phyloP scores from a whole-genome alignment of 345 rosid genomes.

The Rhodamnia argentea region DNA sequence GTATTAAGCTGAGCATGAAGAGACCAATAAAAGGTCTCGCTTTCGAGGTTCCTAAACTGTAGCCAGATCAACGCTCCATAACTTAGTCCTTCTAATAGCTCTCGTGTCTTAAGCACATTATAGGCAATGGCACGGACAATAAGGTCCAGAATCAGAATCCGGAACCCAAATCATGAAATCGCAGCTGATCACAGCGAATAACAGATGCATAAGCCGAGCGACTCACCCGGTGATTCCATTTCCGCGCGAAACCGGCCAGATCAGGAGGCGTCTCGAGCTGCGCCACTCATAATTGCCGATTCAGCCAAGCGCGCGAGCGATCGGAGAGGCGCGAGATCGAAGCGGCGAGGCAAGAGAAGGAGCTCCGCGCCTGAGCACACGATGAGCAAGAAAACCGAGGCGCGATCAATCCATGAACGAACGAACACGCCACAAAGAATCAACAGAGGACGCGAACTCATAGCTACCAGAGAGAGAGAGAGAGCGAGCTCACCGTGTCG shows the following conservation, averaged over 20 bases:
- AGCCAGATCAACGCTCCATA: background rate
- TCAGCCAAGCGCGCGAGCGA: background rate
- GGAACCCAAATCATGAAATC: background rate
- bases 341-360: no score
- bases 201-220: background rate
- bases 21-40: background rate
- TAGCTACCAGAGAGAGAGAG: background rate
- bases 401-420: background rate
- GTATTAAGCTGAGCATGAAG: background rate
- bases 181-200: background rate
- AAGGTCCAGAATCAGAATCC: background rate
- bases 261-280: background rate
- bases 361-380: no score
- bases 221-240: slow-evolving; percentile 62
- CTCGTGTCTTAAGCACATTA: background rate
- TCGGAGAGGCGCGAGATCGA: background rate
- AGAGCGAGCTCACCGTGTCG: background rate
- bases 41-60: background rate
- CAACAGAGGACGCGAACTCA: background rate
- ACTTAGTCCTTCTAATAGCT: background rate
- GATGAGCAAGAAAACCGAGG: no score
- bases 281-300: background rate
- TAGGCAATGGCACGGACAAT: background rate
- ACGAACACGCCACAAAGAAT: background rate
- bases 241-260: slow-evolving; percentile 8